A percentile compares a stretch with the other conserved stretches of the same genome.
phyloP scores from a whole-genome alignment of 2,329 filamentous ascomycete genomes.

The Calonectria ilicicola region DNA sequence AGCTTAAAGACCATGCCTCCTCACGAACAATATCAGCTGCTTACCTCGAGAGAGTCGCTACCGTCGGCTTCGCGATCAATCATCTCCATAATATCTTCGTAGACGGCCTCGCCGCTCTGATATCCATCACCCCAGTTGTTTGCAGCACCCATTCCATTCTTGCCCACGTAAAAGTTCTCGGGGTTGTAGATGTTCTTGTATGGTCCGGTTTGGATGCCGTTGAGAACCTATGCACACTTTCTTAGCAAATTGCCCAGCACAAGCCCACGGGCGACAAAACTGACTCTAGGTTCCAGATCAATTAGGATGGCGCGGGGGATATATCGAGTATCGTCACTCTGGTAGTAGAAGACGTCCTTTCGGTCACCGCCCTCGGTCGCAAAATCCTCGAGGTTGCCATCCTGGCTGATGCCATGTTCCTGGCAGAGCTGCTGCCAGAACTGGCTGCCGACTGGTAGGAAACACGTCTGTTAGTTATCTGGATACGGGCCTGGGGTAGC shows the following conservation, averaged over 20 bases:
- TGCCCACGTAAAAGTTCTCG: conserved; percentile 98
- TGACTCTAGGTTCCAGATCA: conserved; percentile 90
- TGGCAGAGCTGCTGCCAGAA: conserved; percentile 99
- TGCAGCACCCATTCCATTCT: conserved; percentile 91
- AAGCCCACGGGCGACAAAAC: conserved; percentile 5
- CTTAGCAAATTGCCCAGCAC: conserved; percentile 17
- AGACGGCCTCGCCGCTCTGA: conserved; percentile 88
- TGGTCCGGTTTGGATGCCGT: conserved; percentile 90
- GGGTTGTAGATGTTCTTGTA: conserved; percentile 99
- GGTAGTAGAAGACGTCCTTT: conserved; percentile 99
- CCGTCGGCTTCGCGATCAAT: conserved; percentile 98
- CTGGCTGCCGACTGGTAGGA: conserved; percentile 86
- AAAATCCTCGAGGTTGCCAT: conserved; percentile 97
- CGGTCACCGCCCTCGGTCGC: conserved; percentile 97
- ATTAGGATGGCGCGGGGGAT: conserved; percentile 96
- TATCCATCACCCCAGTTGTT: conserved; percentile 99
- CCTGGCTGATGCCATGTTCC: conserved; percentile 97
- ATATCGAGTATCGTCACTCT: conserved; percentile 98
- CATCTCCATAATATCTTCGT: conserved; percentile 99
- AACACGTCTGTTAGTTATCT: background rate
- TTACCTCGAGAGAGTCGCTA: conserved; percentile 90
- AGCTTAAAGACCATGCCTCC: background rate
- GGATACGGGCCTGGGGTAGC: background rate
- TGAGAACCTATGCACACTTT: conserved; percentile 73
- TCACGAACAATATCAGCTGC: background rate